Percentiles rank a stretch among this genome's conserved stretches.
These are phyloP conservation scores for Scenedesmus sp. DNA, from an alignment of 163 green algal species.

Conservation along the genomic window DNA sequence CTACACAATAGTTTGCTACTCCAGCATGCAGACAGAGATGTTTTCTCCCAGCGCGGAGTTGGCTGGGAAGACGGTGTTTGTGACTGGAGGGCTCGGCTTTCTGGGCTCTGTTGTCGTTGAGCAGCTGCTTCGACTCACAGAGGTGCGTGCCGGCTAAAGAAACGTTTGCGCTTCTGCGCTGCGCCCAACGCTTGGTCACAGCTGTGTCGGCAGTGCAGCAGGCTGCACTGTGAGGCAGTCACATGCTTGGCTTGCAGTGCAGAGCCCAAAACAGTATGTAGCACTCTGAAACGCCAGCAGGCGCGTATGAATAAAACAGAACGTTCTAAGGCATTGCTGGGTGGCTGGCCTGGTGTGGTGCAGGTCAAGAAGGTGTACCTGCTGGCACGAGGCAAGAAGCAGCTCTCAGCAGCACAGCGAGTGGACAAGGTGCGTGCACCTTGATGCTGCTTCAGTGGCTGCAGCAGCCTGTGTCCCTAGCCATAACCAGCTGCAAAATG, in stretches of 20 bases:
- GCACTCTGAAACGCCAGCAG: too few species aligned
- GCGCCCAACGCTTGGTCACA: neutral
- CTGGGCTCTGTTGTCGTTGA: conserved; percentile 43
- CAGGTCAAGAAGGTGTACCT: conserved; percentile 42
- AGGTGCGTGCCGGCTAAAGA: neutral
- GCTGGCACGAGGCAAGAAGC: conserved; percentile 35
- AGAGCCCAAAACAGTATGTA: too few species aligned
- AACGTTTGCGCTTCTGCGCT: neutral
- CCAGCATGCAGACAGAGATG: neutral
- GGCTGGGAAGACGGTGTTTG: conserved; percentile 14
- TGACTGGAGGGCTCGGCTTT: conserved; percentile 42
- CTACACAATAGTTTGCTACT: neutral
- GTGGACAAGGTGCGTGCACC: neutral
- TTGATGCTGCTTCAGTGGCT: neutral
- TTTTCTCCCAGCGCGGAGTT: conserved; percentile 1
- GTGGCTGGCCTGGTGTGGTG: neutral
- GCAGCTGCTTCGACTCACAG: conserved; percentile 19
- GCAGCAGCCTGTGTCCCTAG: neutral
- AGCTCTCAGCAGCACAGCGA: conserved; percentile 9
- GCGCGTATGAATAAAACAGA: too few species aligned
- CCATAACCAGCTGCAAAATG: neutral
- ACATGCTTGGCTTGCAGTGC: neutral
- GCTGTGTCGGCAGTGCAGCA: neutral
- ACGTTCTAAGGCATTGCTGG: too few species aligned
- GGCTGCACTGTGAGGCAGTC: neutral